These are phyloP conservation scores for Phaeosphaeriaceae sp. DNA, from an alignment of 2,329 filamentous ascomycete genomes.

Conservation along the genomic window DNA sequence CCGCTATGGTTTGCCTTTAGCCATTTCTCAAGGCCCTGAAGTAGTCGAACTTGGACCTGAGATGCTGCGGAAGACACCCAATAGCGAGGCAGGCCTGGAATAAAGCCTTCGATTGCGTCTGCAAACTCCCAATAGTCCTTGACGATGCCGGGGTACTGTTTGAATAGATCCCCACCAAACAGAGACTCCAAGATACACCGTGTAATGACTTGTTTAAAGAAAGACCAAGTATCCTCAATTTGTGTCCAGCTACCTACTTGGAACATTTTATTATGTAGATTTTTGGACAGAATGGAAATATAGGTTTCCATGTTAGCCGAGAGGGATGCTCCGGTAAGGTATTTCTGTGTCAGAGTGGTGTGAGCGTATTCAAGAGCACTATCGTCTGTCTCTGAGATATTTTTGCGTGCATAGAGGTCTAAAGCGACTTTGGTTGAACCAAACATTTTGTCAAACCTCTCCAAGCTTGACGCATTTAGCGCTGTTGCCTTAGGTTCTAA, in stretches of 20 bases:
- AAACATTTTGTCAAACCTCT: constrained; percentile 21
- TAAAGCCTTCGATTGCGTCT: constrained; percentile 21
- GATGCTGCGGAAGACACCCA: constrained; percentile 17
- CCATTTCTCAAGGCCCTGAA: constrained; percentile 32
- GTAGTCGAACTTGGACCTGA: constrained; percentile 24
- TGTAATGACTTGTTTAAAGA: constrained; percentile 34
- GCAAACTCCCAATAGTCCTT: constrained; percentile 38
- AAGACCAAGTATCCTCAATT: constrained; percentile 41
- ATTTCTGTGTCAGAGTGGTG: constrained; percentile 12
- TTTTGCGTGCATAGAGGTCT: constrained; percentile 8
- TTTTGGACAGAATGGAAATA: constrained; percentile 25
- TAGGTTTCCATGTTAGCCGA: constrained; percentile 21
- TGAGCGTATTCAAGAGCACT: constrained; percentile 8
- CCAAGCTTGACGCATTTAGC: neutral
- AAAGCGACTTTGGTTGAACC: constrained; percentile 14
- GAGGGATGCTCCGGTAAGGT: constrained; percentile 22
- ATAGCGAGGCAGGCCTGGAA: constrained; percentile 25
- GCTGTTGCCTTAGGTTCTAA: constrained; percentile 17
- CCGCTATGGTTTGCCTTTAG: constrained; percentile 21
- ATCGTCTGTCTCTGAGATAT: neutral
- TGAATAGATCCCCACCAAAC: constrained; percentile 33
- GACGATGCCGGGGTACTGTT: constrained; percentile 30
- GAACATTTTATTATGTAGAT: constrained; percentile 40
- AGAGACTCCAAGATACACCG: constrained; percentile 31
- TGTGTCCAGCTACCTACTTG: constrained; percentile 35